Evolutionary conservation across 305 asterid species (phyloP).

Genomic region (Fraxinus floribunda): DNA sequence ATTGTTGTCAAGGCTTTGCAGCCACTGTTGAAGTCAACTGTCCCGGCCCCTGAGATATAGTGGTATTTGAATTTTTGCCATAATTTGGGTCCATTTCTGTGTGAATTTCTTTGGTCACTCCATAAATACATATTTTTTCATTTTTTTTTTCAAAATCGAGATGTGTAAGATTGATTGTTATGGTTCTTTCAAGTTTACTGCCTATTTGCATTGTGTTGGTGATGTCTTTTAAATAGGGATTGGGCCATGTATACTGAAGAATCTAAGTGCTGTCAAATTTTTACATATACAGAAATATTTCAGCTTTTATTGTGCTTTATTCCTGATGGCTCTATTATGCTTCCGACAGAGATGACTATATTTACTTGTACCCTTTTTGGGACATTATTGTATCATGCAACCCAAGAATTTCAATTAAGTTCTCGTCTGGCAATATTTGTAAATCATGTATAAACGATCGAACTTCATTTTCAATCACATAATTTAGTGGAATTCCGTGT

Average conservation of each 20-base stretch:
- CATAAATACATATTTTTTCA: not conserved
- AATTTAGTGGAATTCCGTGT: not conserved
- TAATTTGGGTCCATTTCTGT: not conserved
- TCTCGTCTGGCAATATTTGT: not conserved
- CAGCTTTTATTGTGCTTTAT: not conserved
- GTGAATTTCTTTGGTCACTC: not conserved
- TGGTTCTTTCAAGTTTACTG: not conserved
- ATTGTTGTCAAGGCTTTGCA: slow-evolving; percentile 50
- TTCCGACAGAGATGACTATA: not conserved
- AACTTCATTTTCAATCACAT: not conserved
- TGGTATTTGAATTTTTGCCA: not conserved
- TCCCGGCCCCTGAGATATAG: not conserved
- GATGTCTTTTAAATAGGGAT: not conserved
- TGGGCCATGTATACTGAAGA: not conserved
- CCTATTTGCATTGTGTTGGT: not conserved
- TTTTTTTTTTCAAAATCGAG: not conserved
- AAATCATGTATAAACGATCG: not conserved
- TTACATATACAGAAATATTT: not conserved
- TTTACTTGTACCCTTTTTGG: not conserved
- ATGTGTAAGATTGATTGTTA: not conserved
- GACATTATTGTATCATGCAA: not conserved
- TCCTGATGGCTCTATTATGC: not conserved
- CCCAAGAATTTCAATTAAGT: not conserved
- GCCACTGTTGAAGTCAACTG: slow-evolving; percentile 33
- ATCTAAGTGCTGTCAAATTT: not conserved